Evolutionary conservation across 176 grass and related monocot species (phyloP).

Genomic region (Typha latifolia): DNA sequence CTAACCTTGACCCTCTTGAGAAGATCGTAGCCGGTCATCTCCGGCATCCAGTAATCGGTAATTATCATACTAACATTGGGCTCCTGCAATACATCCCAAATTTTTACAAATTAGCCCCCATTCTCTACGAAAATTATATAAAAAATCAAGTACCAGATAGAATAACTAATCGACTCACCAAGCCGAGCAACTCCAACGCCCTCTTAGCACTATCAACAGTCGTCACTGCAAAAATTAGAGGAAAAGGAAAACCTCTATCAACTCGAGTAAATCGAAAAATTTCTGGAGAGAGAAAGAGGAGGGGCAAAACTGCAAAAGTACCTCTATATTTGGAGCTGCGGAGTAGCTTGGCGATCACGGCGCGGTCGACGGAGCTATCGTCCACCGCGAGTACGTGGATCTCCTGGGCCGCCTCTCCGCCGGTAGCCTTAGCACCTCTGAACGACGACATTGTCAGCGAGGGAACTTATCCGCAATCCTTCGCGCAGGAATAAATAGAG

Average conservation of each 20-base stretch:
- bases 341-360: constrained; percentile 47
- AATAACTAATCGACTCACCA: not conserved
- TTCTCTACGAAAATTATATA: not conserved
- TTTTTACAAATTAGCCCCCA: not conserved
- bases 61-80: constrained; percentile 27
- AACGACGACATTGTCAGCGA: not conserved
- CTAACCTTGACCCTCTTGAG: constrained; percentile 43
- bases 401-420: constrained; percentile 15
- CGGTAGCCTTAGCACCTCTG: not conserved
- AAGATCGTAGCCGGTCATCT: constrained; percentile 45
- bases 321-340: constrained; percentile 52
- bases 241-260: not conserved
- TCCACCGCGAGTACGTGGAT: constrained; percentile 53
- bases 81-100: constrained; percentile 1
- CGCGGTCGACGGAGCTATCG: constrained; percentile 48
- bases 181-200: constrained; percentile 40
- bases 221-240: constrained; percentile 16
- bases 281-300: not conserved
- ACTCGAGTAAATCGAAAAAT: not conserved
- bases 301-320: not conserved
- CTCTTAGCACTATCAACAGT: constrained; percentile 44
- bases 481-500: too few relatives aligned
- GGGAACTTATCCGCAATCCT: not conserved
- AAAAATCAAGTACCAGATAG: not conserved
- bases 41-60: constrained; percentile 49